Evolutionary conservation across 352 stramenopile genomes (phyloP), one percentile per base, ranked within the genome.

Genomic region (Blastocystis sp.): DNA sequence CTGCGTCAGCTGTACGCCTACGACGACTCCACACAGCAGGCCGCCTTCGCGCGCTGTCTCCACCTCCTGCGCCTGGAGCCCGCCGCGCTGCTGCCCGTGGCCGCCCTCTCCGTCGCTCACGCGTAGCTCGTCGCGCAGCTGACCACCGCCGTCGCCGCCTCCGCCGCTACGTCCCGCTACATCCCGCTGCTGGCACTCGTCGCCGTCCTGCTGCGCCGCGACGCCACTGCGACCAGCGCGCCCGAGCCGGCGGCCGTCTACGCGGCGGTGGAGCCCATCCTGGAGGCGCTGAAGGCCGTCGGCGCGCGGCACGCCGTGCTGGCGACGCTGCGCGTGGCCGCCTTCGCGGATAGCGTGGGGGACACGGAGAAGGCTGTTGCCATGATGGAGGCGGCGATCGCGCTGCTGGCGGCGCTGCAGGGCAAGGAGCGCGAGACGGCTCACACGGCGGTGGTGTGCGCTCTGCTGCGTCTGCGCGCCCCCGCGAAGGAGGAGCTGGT

Each of bases 41-140:
- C 93, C 21, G 91, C 95, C 17, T 91, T 98, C 34, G 94, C 95
- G 19, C 96, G 96, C 77, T 88, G 98, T 4, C 90, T 98, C 21
- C 94, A 98, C 89, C 89, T 98, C n/a, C 91, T 98, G 28, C 57
- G 92, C 40, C 89, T 92, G 28, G 92, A 92, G 90, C 95, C 90
- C 66, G 93, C 92, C 92, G 92, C 90, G 11, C 80, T 92, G n/a
- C 95, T 94, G 89, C 87, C 94, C 89, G 93, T 95, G 87, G 87
- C 94, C 34, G 2, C 40, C 28, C 0, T 21, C 14, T n/a, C n/a
- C 28, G 1, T 52, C 17, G 2, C 6, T 66, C 38, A 84, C 6
- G 4, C 28, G 3, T 74, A 84, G 74, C 69, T 45, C 43, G 19
- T 84, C 19, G 34, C 74, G 28, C 2, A 84, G 40, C 34, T 62